A percentile compares a stretch with the other conserved stretches of the same genome.
phyloP scores from a whole-genome alignment of 805 yeast genomes.

The Hermanozyma aechmeae region DNA sequence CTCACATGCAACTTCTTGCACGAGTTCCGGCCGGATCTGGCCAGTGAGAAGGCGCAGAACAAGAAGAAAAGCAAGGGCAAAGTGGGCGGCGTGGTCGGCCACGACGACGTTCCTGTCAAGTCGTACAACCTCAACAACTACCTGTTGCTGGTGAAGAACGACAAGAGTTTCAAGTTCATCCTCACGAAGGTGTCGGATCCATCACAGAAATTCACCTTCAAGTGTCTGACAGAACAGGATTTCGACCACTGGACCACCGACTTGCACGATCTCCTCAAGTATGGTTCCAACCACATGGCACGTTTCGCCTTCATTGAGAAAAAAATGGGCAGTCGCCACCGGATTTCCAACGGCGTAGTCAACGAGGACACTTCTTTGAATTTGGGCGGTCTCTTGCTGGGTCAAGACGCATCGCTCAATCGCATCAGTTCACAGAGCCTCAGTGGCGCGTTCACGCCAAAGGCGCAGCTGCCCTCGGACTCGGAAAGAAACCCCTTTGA shows the following conservation, averaged over 20 bases:
- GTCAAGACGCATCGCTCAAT: slow-evolving; percentile 6
- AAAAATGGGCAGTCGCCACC: slow-evolving; percentile 20
- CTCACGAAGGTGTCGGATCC: slow-evolving; percentile 18
- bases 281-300: slow-evolving; percentile 33
- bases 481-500: slow-evolving; percentile 26
- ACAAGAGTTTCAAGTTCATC: slow-evolving; percentile 23
- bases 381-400: slow-evolving; percentile 8
- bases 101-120: slow-evolving; percentile 29
- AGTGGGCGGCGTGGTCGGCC: slow-evolving; percentile 31
- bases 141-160: slow-evolving; percentile 22
- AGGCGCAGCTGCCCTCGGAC: slow-evolving; percentile 22
- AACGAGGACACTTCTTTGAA: slow-evolving; percentile 7
- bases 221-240: slow-evolving; percentile 35
- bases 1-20: slow-evolving; percentile 35
- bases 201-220: slow-evolving; percentile 28
- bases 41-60: slow-evolving; percentile 4
- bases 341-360: background rate
- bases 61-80: slow-evolving; percentile 18
- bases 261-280: slow-evolving; percentile 41
- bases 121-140: slow-evolving; percentile 34
- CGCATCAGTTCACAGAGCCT: slow-evolving; percentile 9
- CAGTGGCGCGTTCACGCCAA: slow-evolving; percentile 30
- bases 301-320: slow-evolving; percentile 41
- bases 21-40: slow-evolving; percentile 27
- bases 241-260: slow-evolving; percentile 48